Evolutionary conservation across 2,329 filamentous ascomycete genomes (phyloP), one percentile per base, ranked within the genome.

Genomic region (Onygenales sp.): DNA sequence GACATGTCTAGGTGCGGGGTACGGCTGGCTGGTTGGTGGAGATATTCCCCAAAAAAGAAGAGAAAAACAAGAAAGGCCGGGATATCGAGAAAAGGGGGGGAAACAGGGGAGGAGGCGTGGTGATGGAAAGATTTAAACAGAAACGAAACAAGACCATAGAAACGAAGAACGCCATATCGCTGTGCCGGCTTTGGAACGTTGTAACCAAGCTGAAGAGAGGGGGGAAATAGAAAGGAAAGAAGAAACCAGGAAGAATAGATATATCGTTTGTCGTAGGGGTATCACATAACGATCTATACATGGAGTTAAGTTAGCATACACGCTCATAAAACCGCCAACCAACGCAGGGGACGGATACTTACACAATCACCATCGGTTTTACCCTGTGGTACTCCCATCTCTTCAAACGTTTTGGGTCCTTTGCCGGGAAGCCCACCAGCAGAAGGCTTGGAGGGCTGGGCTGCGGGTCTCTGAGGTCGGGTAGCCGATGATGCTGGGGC

Each of bases 341-440:
- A 27, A 39, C 5, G 13, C 11, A 41, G 36, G 13, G 11, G 14
- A 2, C 17, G 31, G 38, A 3, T 21, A 75, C 80, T 75, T 82
- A 96, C 91, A 76, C 92, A 98, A 72, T 97, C 91, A 60, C 82
- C 81, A n/a, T 95, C 88, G 57, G 85, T 80, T 70, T 93, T 91
- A 47, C 79, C 84, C 63, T 84, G 80, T 6, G 90, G 89, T 62
- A 98, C 92, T 41, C 93, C 93, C 93, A 98, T 98, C 67, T 94
- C 91, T 67, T 96, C 92, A 69, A 98, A 98, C 0, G 93, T 97
- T 63, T 93, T 89, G 1, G 93, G 92, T 9, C 92, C 93, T 66
- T 90, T 88, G 49, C 78, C 79, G 35, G 80, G 75, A 45, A 73
- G 67, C 57, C 70, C 72, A 43, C 58, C 52, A 42, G 54, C 56